Base-by-base conservation (phyloP, 23 red algal species). In the Gracilaria domingensis region DNA sequence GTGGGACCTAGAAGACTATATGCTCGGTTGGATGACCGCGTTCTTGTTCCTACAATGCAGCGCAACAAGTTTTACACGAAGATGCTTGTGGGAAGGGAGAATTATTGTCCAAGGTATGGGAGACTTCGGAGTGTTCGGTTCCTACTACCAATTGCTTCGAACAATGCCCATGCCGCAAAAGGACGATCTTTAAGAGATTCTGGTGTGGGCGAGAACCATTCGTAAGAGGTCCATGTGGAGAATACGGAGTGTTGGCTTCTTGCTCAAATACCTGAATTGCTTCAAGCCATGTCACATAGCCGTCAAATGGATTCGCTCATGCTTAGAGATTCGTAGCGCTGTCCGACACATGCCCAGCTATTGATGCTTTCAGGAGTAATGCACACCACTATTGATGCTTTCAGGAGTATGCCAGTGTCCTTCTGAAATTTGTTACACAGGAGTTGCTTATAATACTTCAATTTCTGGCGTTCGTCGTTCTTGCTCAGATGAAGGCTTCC, bases 21-120 rank as follows among this genome's bases (percentile, higher is more conserved):
- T 99, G 97, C 84, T 99, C 97, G 59, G 96, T 45, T 69, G 91
- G 89, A 79, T 99, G 97, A 24, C 94, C 91, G 67, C 93, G 85
- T n/a, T 94, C 97, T n/a, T n/a, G n/a, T n/a, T n/a, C n/a, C n/a
- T n/a, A n/a, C n/a, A n/a, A n/a, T n/a, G n/a, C n/a, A n/a, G n/a
- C n/a, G n/a, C n/a, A n/a, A n/a, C n/a, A n/a, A n/a, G n/a, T n/a
- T n/a, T n/a, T n/a, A n/a, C n/a, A n/a, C n/a, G n/a, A n/a, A n/a
- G n/a, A n/a, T n/a, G n/a, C n/a, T n/a, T n/a, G n/a, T n/a, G n/a
- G n/a, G n/a, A n/a, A n/a, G n/a, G n/a, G n/a, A n/a, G n/a, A n/a
- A n/a, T n/a, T n/a, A n/a, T n/a, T n/a, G n/a, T n/a, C n/a, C n/a
- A n/a, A n/a, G n/a, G n/a, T n/a, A n/a, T n/a, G n/a, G n/a, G n/a